phyloP scores from a whole-genome alignment of 306 rosid species.

The Prinsepia uniflora region DNA sequence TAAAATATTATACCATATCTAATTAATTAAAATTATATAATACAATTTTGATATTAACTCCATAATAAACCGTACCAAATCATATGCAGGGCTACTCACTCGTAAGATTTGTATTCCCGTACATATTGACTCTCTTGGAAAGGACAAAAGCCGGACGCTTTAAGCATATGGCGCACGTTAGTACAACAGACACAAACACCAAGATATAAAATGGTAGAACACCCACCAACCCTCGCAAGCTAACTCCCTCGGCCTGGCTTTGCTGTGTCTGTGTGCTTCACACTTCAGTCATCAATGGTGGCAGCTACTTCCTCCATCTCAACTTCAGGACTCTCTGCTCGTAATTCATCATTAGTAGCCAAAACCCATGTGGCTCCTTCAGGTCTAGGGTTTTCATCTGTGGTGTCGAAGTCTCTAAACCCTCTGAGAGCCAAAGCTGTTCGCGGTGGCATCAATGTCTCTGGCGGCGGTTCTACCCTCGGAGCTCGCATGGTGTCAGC shows the following conservation, averaged over 20 bases:
- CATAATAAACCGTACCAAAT: no score
- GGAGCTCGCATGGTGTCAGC: constrained; percentile 75
- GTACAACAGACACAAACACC: neutral
- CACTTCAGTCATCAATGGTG: constrained; percentile 15
- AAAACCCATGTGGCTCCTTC: constrained; percentile 10
- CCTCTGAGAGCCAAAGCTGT: constrained; percentile 31
- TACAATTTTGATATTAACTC: no score
- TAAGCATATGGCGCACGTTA: no score
- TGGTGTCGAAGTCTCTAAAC: constrained; percentile 25
- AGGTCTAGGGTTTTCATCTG: constrained; percentile 32
- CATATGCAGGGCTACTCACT: no score
- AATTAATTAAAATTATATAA: no score
- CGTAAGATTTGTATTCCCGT: no score
- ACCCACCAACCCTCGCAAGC: neutral
- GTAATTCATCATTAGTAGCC: constrained; percentile 15
- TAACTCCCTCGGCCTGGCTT: neutral
- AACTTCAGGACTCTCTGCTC: constrained; percentile 27
- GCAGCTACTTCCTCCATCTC: constrained; percentile 39
- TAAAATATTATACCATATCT: no score
- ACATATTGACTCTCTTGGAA: no score
- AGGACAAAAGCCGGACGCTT: no score
- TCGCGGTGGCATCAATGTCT: neutral
- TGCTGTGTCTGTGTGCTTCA: neutral
- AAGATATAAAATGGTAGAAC: neutral
- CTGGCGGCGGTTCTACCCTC: constrained; percentile 37